These are phyloP conservation scores for Cladophialophora psammophila DNA, from an alignment of 2,329 filamentous ascomycete species.

Conservation along the genomic window DNA sequence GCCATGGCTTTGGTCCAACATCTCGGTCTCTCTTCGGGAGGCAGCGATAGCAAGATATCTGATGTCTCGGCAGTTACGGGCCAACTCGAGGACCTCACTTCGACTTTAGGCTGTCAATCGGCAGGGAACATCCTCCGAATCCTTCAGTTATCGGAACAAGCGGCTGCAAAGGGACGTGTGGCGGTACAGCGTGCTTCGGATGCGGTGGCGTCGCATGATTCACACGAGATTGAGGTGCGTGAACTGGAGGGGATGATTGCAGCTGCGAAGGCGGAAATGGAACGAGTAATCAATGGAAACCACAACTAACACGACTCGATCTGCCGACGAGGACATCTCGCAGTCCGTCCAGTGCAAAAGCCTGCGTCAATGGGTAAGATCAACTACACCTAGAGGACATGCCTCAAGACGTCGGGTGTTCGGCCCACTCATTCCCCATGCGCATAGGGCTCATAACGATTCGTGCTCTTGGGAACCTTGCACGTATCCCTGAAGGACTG, in stretches of 20 bases:
- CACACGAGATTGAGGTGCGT: background rate
- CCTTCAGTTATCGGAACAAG: conserved; percentile 9
- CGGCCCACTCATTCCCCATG: background rate
- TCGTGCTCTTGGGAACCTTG: background rate
- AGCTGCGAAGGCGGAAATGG: conserved; percentile 16
- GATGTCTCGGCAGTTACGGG: background rate
- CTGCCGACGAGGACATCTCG: background rate
- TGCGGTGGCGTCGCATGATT: background rate
- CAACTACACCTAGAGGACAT: background rate
- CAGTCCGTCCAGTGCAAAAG: background rate
- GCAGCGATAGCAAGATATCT: background rate
- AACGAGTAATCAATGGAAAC: background rate
- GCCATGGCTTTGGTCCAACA: conserved; percentile 21
- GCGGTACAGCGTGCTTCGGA: conserved; percentile 6
- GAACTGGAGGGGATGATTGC: conserved; percentile 23
- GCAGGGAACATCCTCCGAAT: conserved; percentile 11
- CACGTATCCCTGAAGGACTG: background rate
- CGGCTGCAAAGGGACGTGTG: conserved; percentile 9
- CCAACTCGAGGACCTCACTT: conserved; percentile 1
- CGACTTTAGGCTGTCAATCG: conserved; percentile 11
- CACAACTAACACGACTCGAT: background rate
- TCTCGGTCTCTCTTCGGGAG: conserved; percentile 14
- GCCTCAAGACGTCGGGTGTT: background rate
- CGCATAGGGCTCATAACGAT: background rate
- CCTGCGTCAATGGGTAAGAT: background rate